Base-by-base conservation (phyloP, 2,329 filamentous ascomycete genomes). In the Helicocarpus griseus region DNA sequence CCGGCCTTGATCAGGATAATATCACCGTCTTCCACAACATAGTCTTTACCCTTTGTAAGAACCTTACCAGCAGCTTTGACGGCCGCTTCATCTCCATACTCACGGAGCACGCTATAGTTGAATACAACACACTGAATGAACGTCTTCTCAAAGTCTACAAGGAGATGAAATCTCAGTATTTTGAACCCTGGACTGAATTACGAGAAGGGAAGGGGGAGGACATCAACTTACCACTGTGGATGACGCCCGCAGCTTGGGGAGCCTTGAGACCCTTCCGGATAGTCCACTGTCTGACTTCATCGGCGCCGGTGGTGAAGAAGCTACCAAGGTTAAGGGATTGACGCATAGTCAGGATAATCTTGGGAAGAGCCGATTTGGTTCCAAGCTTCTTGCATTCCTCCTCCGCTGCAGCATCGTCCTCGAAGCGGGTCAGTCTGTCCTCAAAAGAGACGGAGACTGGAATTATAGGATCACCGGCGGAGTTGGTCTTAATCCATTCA, bases 41-140 rank as follows among this genome's bases (percentile, higher is more conserved):
- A 97, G 48, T 97, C 91, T 77, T 97, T 97, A 67, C 93, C 93
- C 79, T 98, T 98, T 53, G 91, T 97, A 85, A 95, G 87, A 59
- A 98, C 72, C 78, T 98, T 98, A 63, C 93, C 93, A 72, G 91
- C 91, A 24, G 91, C 81, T 78, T 90, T 95, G 60, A 96, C 87
- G 60, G 86, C 81, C 22, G 82, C 77, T 76, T 98, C 93, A 58
- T 95, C 89, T 49, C 91, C 91, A 46, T 87, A 76, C 72, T 97
- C 93, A 74, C 85, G 89, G 50, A 98, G 75, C 2, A 79, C 73
- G 24, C 68, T 77, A 73, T 82, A 98, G 76, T 95, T 97, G 76
- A 95, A 97, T 28, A 96, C 89, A 57, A 98, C 80, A 57, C 79
- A 86, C 74, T 98, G 94, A 63, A 98, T 98, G 69, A 98, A 98